Evolutionary conservation across 83 land plant species (phyloP).

Genomic region (Diphasiastrum complanatum): DNA sequence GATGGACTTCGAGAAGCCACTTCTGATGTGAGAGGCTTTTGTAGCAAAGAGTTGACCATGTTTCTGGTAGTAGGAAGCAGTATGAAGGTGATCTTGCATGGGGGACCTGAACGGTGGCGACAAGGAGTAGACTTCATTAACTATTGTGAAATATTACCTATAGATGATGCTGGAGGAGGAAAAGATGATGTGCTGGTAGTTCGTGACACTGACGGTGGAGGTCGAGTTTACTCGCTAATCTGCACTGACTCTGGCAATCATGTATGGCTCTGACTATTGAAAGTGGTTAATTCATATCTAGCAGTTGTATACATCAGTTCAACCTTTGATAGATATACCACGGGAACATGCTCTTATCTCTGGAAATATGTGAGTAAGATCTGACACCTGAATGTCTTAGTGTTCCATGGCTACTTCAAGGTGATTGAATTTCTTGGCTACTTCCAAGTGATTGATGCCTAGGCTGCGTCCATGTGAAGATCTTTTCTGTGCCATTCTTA

Average conservation of each 20-base stretch:
- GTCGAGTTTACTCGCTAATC: conserved; percentile 17
- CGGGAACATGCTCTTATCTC: no score
- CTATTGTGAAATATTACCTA: conserved; percentile 13
- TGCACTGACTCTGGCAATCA: conserved; percentile 29
- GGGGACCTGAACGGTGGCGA: conserved; percentile 43
- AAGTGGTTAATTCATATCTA: neutral
- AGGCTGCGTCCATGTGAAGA: no score
- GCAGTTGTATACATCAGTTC: no score
- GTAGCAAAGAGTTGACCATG: conserved; percentile 16
- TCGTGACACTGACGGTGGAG: conserved; percentile 25
- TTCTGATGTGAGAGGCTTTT: neutral
- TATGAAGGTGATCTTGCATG: conserved; percentile 30
- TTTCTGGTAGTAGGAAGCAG: conserved; percentile 32
- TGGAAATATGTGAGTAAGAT: no score
- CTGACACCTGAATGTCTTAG: no score
- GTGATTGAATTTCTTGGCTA: no score
- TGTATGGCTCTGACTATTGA: conserved; percentile 8
- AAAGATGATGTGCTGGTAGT: conserved; percentile 15
- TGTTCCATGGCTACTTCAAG: no score
- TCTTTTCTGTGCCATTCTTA: no score
- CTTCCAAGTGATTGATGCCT: no score
- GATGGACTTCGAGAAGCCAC: neutral
- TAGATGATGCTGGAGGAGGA: conserved; percentile 4
- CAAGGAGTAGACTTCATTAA: conserved; percentile 35
- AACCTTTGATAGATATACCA: no score